Evolutionary conservation across 306 rosid genomes (phyloP), one percentile per base, ranked within the genome.

Genomic region (Medicago arabica): DNA sequence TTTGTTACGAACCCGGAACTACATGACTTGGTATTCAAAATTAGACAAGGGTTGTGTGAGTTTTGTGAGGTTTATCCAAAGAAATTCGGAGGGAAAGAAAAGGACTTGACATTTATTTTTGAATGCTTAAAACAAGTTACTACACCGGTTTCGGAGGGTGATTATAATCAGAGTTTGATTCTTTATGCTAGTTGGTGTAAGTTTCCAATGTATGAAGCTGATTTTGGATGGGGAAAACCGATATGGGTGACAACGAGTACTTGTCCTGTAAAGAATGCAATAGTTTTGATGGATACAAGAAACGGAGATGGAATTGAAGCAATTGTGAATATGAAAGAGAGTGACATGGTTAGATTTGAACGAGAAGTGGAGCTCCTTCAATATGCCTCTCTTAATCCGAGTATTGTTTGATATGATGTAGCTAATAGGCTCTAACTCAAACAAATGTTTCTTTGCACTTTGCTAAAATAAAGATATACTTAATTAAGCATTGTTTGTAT

Each of bases 161-260:
- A 60, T 60, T 6, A 17, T 28, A 36, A 61, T 61, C 67, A 61
- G 4, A 61, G 9, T 38, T 5, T 62, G 16, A 62, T 83, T 60
- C 3, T 44, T 3, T 73, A 53, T 58, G 54, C 79, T 1, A 83
- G 89, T 41, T 85, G 86, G 89, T 88, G 89, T 13, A 66, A 62
- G 54, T 55, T 83, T 31, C 79, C 79, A 8, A n/a, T 47, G 14
- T 87, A 85, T 4, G 83, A 83, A 67, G 81, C 58, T 4, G 86
- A 87, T 62, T 85, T 88, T 70, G 91, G 91, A 31, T 87, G 87
- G 89, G 89, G 86, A 17, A 81, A 75, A 16, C 91, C 91, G 5
- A 28, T 59, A 46, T 85, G 91, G 89, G 87, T 72, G 68, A 81
- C 72, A 3, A 68, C 40, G 43, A 47, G 49, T 31, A 46, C 61